These are phyloP conservation scores for Suhomyces guaymorum DNA, from an alignment of 1,139 yeast species.

Conservation along the genomic window DNA sequence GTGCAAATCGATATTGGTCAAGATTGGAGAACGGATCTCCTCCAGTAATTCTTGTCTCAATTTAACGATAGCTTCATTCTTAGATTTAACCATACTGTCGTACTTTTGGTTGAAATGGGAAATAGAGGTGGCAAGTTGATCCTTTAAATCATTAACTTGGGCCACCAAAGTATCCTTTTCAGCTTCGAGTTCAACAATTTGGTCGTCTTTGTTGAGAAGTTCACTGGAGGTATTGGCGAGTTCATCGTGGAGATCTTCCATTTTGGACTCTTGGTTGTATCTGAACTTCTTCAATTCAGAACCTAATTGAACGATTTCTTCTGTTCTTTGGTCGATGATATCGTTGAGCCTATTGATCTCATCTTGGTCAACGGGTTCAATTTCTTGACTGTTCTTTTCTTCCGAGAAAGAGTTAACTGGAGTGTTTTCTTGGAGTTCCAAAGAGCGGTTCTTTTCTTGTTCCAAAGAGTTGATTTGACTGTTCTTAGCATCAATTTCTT, in stretches of 20 bases:
- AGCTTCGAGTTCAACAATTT: slow-evolving; percentile 8
- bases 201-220: slow-evolving; percentile 9
- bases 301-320: slow-evolving; percentile 12
- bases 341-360: slow-evolving; percentile 6
- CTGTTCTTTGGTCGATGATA: slow-evolving; percentile 13
- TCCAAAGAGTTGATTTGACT: neutral
- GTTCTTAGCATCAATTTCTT: slow-evolving; percentile 1
- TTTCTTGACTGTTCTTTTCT: slow-evolving; percentile 1
- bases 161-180: slow-evolving; percentile 8
- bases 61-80: slow-evolving; percentile 10
- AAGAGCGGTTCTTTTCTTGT: too few species aligned
- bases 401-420: too few species aligned
- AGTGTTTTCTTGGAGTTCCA: too few species aligned
- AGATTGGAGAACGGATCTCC: slow-evolving; percentile 11
- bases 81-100: slow-evolving; percentile 9
- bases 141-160: slow-evolving; percentile 16
- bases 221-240: slow-evolving; percentile 9
- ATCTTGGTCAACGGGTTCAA: slow-evolving; percentile 1
- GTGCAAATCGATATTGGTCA: slow-evolving; percentile 12
- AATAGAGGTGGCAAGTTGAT: slow-evolving; percentile 13
- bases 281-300: slow-evolving; percentile 11
- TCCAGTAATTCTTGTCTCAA: slow-evolving; percentile 12
- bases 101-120: slow-evolving; percentile 14
- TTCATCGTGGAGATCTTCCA: slow-evolving; percentile 14
- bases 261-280: slow-evolving; percentile 10